phyloP scores from a whole-genome alignment of 306 rosid genomes.

The Abrus precatorius region DNA sequence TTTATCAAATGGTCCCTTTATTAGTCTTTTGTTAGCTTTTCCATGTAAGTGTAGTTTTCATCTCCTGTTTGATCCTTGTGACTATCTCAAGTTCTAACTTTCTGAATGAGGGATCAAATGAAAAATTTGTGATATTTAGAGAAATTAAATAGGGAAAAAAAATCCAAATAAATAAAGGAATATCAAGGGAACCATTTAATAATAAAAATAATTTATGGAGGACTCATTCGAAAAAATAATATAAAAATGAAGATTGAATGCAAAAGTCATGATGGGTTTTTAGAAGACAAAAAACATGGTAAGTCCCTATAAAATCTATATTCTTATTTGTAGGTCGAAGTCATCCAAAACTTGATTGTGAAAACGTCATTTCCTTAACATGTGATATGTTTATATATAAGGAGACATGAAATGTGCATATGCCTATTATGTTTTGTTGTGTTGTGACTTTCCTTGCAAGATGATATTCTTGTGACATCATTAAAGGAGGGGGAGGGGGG shows the following conservation, averaged over 20 bases:
- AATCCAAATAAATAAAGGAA: not conserved
- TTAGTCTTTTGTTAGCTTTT: too few relatives aligned
- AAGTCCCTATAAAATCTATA: not conserved
- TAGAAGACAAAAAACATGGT: not conserved
- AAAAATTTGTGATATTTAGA: not conserved
- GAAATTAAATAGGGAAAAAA: not conserved
- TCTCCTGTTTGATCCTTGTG: not conserved
- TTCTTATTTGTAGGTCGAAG: constrained; percentile 10
- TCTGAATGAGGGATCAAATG: not conserved
- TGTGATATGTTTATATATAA: constrained; percentile 36
- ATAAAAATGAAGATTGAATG: constrained; percentile 3
- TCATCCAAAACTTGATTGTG: constrained; percentile 34
- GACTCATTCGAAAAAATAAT: not conserved
- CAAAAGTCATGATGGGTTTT: not conserved
- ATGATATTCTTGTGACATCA: constrained; percentile 13
- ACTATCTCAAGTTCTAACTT: not conserved
- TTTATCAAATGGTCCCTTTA: constrained; percentile 8
- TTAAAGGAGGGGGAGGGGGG: not conserved
- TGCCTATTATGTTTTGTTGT: constrained; percentile 39
- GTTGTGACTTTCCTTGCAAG: constrained; percentile 41
- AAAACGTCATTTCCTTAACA: constrained; percentile 32
- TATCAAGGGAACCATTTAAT: not conserved
- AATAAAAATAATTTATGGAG: not conserved
- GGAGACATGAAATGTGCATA: constrained; percentile 48
- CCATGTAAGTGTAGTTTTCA: not conserved